These are phyloP conservation scores for Exsudoporus frostii DNA, from an alignment of 768 basidiomycete species.

Conservation along the genomic window DNA sequence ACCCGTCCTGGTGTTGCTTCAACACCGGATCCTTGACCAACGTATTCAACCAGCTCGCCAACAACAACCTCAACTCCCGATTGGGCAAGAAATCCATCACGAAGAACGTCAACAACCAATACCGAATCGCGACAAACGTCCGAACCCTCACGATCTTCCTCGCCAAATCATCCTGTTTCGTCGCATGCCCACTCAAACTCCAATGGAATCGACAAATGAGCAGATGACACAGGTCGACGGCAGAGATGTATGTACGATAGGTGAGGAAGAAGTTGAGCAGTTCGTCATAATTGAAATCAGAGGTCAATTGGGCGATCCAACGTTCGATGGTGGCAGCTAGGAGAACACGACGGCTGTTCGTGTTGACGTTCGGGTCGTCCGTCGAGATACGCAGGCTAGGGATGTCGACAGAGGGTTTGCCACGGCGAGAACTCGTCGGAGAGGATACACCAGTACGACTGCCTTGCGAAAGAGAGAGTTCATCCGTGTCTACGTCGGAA, in stretches of 20 bases:
- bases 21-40: slow-evolving; percentile 68
- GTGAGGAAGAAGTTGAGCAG: slow-evolving; percentile 89
- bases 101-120: slow-evolving; percentile 91
- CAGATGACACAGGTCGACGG: slow-evolving; percentile 76
- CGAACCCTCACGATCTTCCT: slow-evolving; percentile 79
- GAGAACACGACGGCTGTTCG: slow-evolving; percentile 42
- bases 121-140: slow-evolving; percentile 86
- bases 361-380: slow-evolving; percentile 31
- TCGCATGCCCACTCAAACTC: slow-evolving; percentile 50
- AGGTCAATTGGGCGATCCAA: slow-evolving; percentile 89
- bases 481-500: slow-evolving; percentile 33
- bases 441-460: slow-evolving; percentile 40
- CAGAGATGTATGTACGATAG: slow-evolving; percentile 80
- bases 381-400: slow-evolving; percentile 25
- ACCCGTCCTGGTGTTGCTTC: slow-evolving; percentile 61
- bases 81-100: slow-evolving; percentile 83
- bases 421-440: slow-evolving; percentile 37
- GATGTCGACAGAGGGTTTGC: slow-evolving; percentile 26
- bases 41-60: slow-evolving; percentile 82
- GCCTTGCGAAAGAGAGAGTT: slow-evolving; percentile 38
- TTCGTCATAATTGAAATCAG: slow-evolving; percentile 82
- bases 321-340: slow-evolving; percentile 90
- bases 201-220: slow-evolving; percentile 88
- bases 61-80: slow-evolving; percentile 65
- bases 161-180: slow-evolving; percentile 60